Evolutionary conservation across 2,329 filamentous ascomycete species (phyloP), one percentile per base, ranked within the genome.

Genomic region (Alternaria sp.): DNA sequence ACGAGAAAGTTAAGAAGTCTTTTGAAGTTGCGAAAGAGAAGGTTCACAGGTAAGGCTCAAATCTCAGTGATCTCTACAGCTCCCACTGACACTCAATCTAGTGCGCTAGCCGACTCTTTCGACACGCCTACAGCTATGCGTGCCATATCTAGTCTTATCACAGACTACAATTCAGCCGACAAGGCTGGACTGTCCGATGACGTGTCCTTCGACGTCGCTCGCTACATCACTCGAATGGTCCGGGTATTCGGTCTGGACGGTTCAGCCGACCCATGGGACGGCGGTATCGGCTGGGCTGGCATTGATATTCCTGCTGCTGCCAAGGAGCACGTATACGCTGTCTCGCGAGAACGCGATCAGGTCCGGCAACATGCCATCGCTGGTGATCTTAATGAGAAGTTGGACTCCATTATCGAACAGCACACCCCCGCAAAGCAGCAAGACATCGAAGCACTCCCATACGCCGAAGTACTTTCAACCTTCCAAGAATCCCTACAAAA

Each of bases 191-290:
- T 87, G 2, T 82, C 84, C 6, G 75, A 81, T 7, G 74, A 79
- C 34, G 81, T 84, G 7, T 81, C 84, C 3, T 78, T 85, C 46
- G 81, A 81, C 11, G 76, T 92, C 55, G 93, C 91, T 7, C 85
- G 87, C 53, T 97, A 91, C 89, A 84, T 97, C 44, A 97, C 94
- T 1, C 88, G 88, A 58, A 90, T 97, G 60, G 88, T 95, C 16
- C 90, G 91, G 61, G 92, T 94, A 62, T 91, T 97, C 62, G 94
- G 94, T 41, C 85, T 97, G 0, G 90, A 94, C 72, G 83, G 86
- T 3, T 84, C 60, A 77, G 86, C 70, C 4, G 78, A 79, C 63
- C 74, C 78, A 38, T 77, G 77, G 24, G 78, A 83, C 44, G 73
- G 75, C 18, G 75, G 78, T 16, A 85, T 90, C 51, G 89, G 87